A percentile compares a stretch with the other conserved stretches of the same genome.
Evolutionary conservation across 1,284 basidiomycete species (phyloP).

Genomic region (Stygiomarasmius scandens): DNA sequence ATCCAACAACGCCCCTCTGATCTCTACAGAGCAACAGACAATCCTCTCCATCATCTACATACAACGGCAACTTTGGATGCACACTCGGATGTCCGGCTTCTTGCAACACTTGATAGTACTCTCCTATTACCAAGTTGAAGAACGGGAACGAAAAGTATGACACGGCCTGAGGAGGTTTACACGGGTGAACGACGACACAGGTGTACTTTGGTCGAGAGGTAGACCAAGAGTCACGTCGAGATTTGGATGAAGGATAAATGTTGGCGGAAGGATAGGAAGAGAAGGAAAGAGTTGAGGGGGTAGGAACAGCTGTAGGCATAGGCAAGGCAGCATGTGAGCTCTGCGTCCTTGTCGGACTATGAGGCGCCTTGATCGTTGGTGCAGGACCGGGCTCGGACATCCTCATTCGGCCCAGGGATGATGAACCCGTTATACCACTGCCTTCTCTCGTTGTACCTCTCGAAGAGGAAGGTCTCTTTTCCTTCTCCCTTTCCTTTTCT

Average conservation of each 20-base stretch:
- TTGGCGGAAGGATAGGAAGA: constrained; percentile 16
- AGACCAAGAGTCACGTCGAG: constrained; percentile 43
- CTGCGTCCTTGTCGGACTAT: constrained; percentile 10
- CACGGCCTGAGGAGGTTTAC: constrained; percentile 60
- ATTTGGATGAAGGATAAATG: constrained; percentile 17
- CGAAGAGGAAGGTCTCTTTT: constrained; percentile 8
- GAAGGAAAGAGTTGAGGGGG: no score
- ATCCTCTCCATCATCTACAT: constrained; percentile 80
- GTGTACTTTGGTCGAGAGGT: constrained; percentile 57
- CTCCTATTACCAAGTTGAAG: constrained; percentile 62
- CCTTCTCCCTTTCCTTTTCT: neutral
- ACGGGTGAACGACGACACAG: constrained; percentile 67
- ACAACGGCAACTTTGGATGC: constrained; percentile 69
- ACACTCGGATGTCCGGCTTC: constrained; percentile 77
- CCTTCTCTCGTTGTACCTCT: neutral
- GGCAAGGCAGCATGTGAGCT: constrained; percentile 1
- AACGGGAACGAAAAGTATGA: constrained; percentile 76
- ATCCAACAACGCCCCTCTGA: constrained; percentile 59
- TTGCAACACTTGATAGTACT: constrained; percentile 66
- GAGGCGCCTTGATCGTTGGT: neutral
- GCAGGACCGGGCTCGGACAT: neutral
- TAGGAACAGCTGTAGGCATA: constrained; percentile 16
- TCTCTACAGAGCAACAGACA: constrained; percentile 69
- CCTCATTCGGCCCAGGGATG: constrained; percentile 3
- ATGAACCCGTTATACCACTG: neutral